Percentiles rank a stretch among this genome's conserved stretches.
phyloP scores from a whole-genome alignment of 441 rosid genomes.

The Euphorbia schlechtendalii region DNA sequence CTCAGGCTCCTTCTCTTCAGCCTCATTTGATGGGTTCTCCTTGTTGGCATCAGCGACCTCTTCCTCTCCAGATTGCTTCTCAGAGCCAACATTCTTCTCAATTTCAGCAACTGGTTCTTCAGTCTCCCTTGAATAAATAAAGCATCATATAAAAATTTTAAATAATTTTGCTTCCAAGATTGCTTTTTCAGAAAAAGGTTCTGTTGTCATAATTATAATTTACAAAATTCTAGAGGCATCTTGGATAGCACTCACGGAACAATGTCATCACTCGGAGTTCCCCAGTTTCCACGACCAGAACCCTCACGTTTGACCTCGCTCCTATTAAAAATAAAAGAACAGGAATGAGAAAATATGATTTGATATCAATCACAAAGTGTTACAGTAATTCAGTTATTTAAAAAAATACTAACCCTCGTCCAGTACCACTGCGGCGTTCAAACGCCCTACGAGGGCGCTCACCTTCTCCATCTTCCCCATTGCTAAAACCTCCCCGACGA shows the following conservation, averaged over 20 bases:
- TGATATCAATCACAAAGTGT: not conserved
- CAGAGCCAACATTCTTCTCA: conserved; percentile 47
- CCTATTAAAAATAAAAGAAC: conserved; percentile 26
- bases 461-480: conserved; percentile 60
- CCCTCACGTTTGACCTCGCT: conserved; percentile 80
- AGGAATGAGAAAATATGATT: not conserved
- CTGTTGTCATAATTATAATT: too few relatives aligned
- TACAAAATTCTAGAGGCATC: not conserved
- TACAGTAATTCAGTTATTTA: not conserved
- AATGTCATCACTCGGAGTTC: conserved; percentile 63
- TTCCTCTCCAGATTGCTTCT: conserved; percentile 61
- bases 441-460: conserved; percentile 56
- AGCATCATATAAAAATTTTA: conserved; percentile 9
- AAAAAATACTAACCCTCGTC: conserved; percentile 59
- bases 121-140: conserved; percentile 52
- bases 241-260: conserved; percentile 43
- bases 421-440: conserved; percentile 91
- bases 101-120: conserved; percentile 52
- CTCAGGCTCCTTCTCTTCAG: conserved; percentile 75
- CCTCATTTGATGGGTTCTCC: conserved; percentile 41
- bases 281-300: conserved; percentile 92
- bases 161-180: too few relatives aligned
- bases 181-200: not conserved
- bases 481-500: conserved; percentile 54
- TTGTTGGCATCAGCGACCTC: conserved; percentile 57